These are phyloP conservation scores for Telfairia occidentalis DNA, from an alignment of 331 rosid genomes.

Conservation along the genomic window DNA sequence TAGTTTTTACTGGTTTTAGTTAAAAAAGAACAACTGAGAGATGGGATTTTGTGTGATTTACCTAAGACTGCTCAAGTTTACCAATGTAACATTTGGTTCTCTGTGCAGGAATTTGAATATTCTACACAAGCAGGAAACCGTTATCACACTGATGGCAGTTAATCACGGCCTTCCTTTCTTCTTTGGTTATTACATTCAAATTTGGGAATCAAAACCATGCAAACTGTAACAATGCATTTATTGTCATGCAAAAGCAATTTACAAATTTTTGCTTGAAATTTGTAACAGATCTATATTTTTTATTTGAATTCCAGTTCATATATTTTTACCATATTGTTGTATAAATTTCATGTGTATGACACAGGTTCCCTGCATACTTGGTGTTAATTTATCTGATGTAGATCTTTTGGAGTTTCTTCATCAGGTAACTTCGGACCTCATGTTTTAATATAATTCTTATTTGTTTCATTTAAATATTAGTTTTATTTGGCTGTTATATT, in stretches of 20 bases:
- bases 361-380: slow-evolving; percentile 89
- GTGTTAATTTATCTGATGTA: slow-evolving; percentile 58
- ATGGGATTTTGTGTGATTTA: neutral
- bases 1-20: neutral
- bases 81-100: slow-evolving; percentile 11
- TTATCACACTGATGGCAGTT: slow-evolving; percentile 55
- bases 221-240: slow-evolving; percentile 3
- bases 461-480: neutral
- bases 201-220: slow-evolving; percentile 1
- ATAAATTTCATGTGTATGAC: slow-evolving; percentile 4
- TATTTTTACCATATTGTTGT: neutral
- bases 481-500: neutral
- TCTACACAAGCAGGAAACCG: slow-evolving; percentile 50
- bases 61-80: neutral
- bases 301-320: neutral
- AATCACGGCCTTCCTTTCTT: slow-evolving; percentile 13
- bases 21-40: neutral
- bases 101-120: slow-evolving; percentile 63
- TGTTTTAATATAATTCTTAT: neutral
- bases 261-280: slow-evolving; percentile 1
- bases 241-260: neutral
- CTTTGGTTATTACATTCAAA: neutral
- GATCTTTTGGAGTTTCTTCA: slow-evolving; percentile 94
- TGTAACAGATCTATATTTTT: neutral
- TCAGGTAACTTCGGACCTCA: slow-evolving; percentile 48